Percentiles rank a stretch among this genome's conserved stretches.
Conservation (phyloP, 169 alveolate genomes). For the Eimeria necatrix region DNA sequence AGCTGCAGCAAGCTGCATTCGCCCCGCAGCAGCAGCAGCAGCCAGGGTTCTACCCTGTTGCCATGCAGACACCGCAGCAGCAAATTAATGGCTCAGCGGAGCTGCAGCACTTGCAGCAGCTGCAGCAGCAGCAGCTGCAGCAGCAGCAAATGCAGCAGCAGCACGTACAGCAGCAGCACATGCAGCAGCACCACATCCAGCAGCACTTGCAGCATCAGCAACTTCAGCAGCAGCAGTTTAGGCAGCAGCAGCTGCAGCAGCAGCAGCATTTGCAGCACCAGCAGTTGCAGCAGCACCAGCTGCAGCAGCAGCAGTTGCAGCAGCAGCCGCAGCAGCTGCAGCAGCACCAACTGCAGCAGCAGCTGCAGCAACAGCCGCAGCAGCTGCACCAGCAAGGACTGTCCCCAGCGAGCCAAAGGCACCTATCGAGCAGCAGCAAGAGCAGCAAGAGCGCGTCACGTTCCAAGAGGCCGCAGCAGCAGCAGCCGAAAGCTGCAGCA, state of each 20-base stretch:
- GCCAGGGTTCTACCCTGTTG: conserved; percentile 27
- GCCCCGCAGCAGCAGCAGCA: conserved; percentile 55
- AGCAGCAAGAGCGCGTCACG: conserved; percentile 46
- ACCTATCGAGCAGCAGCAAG: conserved; percentile 49
- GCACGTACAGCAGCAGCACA: conserved; percentile 17
- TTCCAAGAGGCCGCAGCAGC: conserved; percentile 58
- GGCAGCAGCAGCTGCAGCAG: conserved; percentile 54
- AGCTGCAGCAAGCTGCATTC: conserved; percentile 8
- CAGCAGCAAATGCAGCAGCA: conserved; percentile 43
- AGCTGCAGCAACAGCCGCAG: conserved; percentile 17
- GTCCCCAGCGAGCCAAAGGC: conserved; percentile 42
- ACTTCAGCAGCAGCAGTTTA: conserved; percentile 18
- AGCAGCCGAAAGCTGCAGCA: conserved; percentile 34
- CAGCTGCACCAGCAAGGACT: conserved; percentile 34
- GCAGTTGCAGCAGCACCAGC: conserved; percentile 37
- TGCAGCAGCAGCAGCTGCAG: conserved; percentile 37
- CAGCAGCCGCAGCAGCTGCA: conserved; percentile 37
- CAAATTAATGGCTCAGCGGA: conserved; percentile 16
- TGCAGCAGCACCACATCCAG: conserved; percentile 23
- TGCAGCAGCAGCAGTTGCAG: conserved; percentile 45
- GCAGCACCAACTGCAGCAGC: conserved; percentile 54
- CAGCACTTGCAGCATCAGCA: conserved; percentile 31
- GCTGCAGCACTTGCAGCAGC: conserved; percentile 42
- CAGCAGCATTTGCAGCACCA: conserved; percentile 13
- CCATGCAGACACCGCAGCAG: conserved; percentile 27